Evolutionary conservation across 805 yeast species (phyloP).

Genomic region (Kodamaea hsintzibuensis): DNA sequence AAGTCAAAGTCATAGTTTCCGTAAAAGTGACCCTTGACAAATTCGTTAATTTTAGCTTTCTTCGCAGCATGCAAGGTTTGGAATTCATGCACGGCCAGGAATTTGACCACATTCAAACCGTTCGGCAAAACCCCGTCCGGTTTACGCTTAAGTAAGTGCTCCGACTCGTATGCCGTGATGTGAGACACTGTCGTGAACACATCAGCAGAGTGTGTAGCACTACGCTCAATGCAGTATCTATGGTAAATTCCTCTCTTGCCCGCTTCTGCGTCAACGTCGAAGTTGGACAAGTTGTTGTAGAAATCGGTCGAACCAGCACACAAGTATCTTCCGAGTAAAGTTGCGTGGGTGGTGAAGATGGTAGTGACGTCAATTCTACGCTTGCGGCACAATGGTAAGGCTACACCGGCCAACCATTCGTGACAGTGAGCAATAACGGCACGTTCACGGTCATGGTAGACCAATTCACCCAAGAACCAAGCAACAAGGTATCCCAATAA

Average conservation of each 20-base stretch:
- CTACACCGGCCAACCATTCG: conserved; percentile 98
- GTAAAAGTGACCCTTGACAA: conserved; percentile 94
- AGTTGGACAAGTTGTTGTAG: conserved; percentile 82
- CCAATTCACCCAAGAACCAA: conserved; percentile 95
- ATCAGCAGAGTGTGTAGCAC: conserved; percentile 94
- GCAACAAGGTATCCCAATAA: conserved; percentile 91
- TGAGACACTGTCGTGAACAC: conserved; percentile 97
- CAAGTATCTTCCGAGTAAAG: conserved; percentile 87
- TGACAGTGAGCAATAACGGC: conserved; percentile 95
- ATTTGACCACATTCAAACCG: conserved; percentile 92
- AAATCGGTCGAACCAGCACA: conserved; percentile 98
- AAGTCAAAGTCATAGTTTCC: conserved; percentile 94
- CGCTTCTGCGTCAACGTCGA: conserved; percentile 97
- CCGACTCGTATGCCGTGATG: conserved; percentile 95
- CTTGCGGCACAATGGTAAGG: conserved; percentile 87
- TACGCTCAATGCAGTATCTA: conserved; percentile 93
- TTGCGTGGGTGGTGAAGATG: conserved; percentile 96
- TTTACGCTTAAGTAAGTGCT: conserved; percentile 87
- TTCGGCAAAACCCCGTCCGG: conserved; percentile 98
- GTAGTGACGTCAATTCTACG: conserved; percentile 92
- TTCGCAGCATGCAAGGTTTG: conserved; percentile 92
- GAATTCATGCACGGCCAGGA: conserved; percentile 96
- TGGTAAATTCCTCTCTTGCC: conserved; percentile 98
- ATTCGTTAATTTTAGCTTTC: conserved; percentile 91
- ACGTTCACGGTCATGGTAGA: conserved; percentile 76